phyloP scores from a whole-genome alignment of 495 filamentous ascomycete genomes.

The Hyphodiscus hymeniophilus region DNA sequence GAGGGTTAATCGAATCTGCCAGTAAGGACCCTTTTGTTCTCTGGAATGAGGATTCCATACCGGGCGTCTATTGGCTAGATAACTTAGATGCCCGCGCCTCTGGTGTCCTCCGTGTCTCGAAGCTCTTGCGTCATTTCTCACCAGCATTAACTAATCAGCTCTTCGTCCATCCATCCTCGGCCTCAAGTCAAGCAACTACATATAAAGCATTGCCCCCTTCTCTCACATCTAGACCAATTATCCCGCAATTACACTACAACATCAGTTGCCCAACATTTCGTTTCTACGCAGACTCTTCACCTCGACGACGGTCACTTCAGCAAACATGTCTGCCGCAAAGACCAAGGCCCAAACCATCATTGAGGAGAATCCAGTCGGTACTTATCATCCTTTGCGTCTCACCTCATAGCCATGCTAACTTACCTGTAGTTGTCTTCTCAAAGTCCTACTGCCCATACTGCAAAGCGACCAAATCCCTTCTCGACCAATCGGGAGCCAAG shows the following conservation, averaged over 20 bases:
- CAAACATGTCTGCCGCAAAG: constrained; percentile 77
- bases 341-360: constrained; percentile 81
- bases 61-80: too few relatives aligned
- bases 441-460: constrained; percentile 99
- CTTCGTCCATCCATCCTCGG: not conserved
- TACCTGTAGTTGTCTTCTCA: constrained; percentile 70
- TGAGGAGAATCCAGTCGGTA: constrained; percentile 85
- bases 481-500: constrained; percentile 63
- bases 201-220: constrained; percentile 4
- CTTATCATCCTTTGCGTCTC: constrained; percentile 24
- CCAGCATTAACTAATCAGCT: not conserved
- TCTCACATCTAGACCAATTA: not conserved
- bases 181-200: not conserved
- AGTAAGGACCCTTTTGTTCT: too few relatives aligned
- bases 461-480: constrained; percentile 62
- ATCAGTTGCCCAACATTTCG: constrained; percentile 52
- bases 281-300: constrained; percentile 73
- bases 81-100: too few relatives aligned
- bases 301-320: constrained; percentile 44
- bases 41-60: too few relatives aligned
- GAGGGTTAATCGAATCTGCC: too few relatives aligned
- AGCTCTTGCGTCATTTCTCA: not conserved
- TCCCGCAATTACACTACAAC: not conserved
- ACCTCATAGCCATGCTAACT: not conserved
- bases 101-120: not conserved